Base-by-base conservation (phyloP, 257 asterid species). In the Solanum lycopersicoides region DNA sequence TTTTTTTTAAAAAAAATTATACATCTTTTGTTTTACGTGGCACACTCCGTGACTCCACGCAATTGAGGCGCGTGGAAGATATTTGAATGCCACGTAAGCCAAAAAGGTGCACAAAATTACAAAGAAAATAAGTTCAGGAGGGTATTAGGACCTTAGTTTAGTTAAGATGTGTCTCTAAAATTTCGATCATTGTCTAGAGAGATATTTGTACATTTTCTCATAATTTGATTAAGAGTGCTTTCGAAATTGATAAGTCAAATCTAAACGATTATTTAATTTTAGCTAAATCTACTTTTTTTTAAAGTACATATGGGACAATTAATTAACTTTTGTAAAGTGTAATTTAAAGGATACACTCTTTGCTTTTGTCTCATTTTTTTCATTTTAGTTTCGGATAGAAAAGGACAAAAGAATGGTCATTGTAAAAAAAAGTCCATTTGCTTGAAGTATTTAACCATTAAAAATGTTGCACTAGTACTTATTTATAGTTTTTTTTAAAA, bases 31-130 rank as follows among this genome's bases (percentile, higher is more conserved):
- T 37, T 7, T 37, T 37, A 1, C 39, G 39, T 37, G 39, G 2
- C 39, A 37, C 39, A 0, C 0, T 37, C 7, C 39, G 1, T 37
- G 7, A 5, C 0, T 5, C 2, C 0, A 37, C 0, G 39, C 39
- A 37, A 37, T 37, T 37, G 39, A 37, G 1, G 7, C 7, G 0
- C 7, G 39, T 37, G 7, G 7, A 0, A 37, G 39, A 37, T 37
- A 37, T 37, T 37, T 37, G 1, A 1, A 37, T 37, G 5, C 1
- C 39, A 37, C 39, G 39, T 37, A 37, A 37, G 39, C 0, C 1
- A 37, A 37, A 37, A 37, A 37, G 7, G 39, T 37, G 39, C 39
- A 37, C 7, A 37, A 37, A 37, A 37, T 37, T 37, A 37, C 39
- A 37, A 37, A 28, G 30, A 28, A 28, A 28, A 37, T 37, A 37